Evolutionary conservation across 208 protist genomes (phyloP).

Genomic region (Leishmania turanica): DNA sequence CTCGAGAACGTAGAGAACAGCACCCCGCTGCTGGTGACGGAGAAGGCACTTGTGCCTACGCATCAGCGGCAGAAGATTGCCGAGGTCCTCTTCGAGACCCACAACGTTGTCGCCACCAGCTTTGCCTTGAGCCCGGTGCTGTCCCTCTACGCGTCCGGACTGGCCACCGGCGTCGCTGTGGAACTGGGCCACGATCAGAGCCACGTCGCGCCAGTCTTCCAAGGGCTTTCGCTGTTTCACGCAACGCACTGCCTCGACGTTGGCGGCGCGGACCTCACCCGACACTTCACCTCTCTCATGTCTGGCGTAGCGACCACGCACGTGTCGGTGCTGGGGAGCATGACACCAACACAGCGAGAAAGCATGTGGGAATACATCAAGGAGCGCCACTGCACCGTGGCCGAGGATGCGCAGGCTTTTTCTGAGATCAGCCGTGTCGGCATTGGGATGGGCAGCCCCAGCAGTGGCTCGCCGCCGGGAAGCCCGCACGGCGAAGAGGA

Average conservation of each 20-base stretch:
- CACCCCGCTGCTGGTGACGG: slow-evolving; percentile 86
- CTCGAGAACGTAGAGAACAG: slow-evolving; percentile 55
- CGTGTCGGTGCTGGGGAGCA: slow-evolving; percentile 35
- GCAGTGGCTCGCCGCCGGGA: neutral
- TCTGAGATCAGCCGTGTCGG: slow-evolving; percentile 3
- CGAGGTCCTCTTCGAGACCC: slow-evolving; percentile 91
- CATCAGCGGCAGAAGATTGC: slow-evolving; percentile 85
- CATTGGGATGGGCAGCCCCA: neutral
- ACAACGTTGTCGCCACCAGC: slow-evolving; percentile 55
- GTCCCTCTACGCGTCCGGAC: slow-evolving; percentile 86
- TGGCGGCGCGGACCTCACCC: slow-evolving; percentile 79
- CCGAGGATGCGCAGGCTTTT: slow-evolving; percentile 36
- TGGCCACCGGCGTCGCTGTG: slow-evolving; percentile 89
- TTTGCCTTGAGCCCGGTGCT: slow-evolving; percentile 86
- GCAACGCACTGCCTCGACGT: slow-evolving; percentile 84
- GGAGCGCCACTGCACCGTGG: slow-evolving; percentile 71
- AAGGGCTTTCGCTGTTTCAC: slow-evolving; percentile 95
- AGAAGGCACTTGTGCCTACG: slow-evolving; percentile 85
- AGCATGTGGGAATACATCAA: slow-evolving; percentile 89
- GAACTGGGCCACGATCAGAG: slow-evolving; percentile 97
- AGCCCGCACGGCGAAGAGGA: slow-evolving; percentile 25
- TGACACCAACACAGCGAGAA: slow-evolving; percentile 44
- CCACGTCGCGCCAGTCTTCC: slow-evolving; percentile 98
- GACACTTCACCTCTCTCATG: slow-evolving; percentile 38
- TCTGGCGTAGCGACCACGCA: slow-evolving; percentile 13